Percentiles rank a stretch among this genome's conserved stretches.
Evolutionary conservation across 2,329 filamentous ascomycete genomes (phyloP).

Genomic region (Tolypocladium tundrense): DNA sequence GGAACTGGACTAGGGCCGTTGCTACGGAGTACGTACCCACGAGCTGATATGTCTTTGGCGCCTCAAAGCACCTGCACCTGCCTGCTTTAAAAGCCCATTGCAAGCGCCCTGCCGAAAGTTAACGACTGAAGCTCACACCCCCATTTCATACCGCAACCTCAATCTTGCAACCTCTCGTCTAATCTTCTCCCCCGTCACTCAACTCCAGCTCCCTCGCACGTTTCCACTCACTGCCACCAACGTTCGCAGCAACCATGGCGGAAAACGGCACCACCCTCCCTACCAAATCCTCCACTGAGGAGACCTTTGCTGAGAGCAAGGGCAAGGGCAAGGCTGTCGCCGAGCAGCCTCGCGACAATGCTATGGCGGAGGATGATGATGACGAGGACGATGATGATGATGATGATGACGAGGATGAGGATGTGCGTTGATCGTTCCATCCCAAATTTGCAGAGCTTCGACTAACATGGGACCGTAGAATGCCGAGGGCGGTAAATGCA

Average conservation of each 20-base stretch:
- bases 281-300: constrained; percentile 29
- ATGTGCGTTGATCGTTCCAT: constrained; percentile 11
- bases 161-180: constrained; percentile 1
- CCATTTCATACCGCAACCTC: constrained; percentile 11
- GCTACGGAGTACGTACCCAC: constrained; percentile 9
- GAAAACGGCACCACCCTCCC: constrained; percentile 39
- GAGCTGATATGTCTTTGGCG: constrained; percentile 11
- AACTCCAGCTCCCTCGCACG: not conserved
- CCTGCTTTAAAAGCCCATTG: constrained; percentile 15
- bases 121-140: constrained; percentile 12
- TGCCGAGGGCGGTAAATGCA: constrained; percentile 18
- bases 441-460: not conserved
- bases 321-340: constrained; percentile 74
- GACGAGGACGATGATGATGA: constrained; percentile 42
- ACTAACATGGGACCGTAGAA: constrained; percentile 16
- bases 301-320: constrained; percentile 49
- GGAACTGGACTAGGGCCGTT: constrained; percentile 19
- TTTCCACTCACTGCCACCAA: not conserved
- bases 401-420: constrained; percentile 31
- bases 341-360: constrained; percentile 44
- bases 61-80: constrained; percentile 11
- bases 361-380: constrained; percentile 68
- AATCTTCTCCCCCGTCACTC: constrained; percentile 3
- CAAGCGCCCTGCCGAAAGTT: constrained; percentile 7
- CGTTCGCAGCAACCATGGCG: constrained; percentile 24